phyloP scores from a whole-genome alignment of 345 rosid genomes.

The Balakata baccata region DNA sequence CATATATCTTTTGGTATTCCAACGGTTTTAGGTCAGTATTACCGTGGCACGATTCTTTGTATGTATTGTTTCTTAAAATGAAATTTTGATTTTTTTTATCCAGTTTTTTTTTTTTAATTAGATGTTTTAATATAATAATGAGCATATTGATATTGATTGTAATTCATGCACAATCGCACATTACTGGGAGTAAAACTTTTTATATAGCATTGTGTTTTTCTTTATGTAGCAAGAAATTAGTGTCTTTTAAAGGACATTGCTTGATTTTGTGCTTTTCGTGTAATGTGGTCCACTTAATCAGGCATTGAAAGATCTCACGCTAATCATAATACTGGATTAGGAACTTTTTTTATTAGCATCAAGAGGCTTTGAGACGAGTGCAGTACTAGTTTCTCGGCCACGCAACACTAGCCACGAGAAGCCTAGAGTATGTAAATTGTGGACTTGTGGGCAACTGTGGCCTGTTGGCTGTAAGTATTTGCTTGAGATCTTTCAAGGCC shows the following conservation, averaged over 20 bases:
- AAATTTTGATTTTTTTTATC: background rate
- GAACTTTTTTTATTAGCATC: background rate
- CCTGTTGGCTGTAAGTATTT: too few species aligned
- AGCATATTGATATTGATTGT: background rate
- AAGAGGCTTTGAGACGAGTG: background rate
- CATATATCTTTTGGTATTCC: background rate
- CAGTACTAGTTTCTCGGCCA: background rate
- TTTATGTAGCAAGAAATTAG: background rate
- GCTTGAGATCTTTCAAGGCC: too few species aligned
- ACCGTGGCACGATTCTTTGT: constrained; percentile 3
- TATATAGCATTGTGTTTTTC: background rate
- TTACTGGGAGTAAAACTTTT: too few species aligned
- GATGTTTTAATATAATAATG: background rate
- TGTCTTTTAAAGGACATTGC: too few species aligned
- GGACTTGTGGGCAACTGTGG: background rate
- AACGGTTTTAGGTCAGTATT: constrained; percentile 1
- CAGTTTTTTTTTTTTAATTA: background rate
- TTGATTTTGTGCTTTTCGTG: too few species aligned
- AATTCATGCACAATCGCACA: background rate
- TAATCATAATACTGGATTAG: background rate
- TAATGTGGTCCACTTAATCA: too few species aligned
- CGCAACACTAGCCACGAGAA: background rate
- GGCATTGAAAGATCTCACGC: too few species aligned
- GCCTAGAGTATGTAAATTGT: too few species aligned
- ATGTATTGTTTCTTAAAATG: background rate